Evolutionary conservation across 2,329 filamentous ascomycete species (phyloP).

Genomic region (Xylaria sp.): DNA sequence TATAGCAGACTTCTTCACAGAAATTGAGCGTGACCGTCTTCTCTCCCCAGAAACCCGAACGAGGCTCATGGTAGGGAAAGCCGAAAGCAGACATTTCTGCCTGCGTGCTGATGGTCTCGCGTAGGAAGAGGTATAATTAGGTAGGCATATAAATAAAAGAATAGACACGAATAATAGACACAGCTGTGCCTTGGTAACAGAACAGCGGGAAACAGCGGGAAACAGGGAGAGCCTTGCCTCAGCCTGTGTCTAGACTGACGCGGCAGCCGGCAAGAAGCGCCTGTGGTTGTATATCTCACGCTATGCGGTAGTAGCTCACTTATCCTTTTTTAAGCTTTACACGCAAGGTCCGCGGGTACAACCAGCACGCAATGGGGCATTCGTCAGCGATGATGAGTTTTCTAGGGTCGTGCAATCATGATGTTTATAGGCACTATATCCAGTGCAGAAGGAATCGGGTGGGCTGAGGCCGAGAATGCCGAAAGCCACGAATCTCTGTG

Average conservation of each 20-base stretch:
- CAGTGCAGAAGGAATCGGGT: constrained; percentile 4
- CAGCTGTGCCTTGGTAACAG: background rate
- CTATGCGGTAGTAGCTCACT: constrained; percentile 1
- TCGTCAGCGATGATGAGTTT: constrained; percentile 16
- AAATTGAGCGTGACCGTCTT: constrained; percentile 81
- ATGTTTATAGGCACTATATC: background rate
- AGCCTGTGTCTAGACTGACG: constrained; percentile 7
- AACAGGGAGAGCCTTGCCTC: constrained; percentile 26
- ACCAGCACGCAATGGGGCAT: background rate
- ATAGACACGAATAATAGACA: constrained; percentile 5
- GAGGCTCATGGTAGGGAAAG: constrained; percentile 50
- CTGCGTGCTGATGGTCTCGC: background rate
- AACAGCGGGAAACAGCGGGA: background rate
- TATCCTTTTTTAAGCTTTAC: background rate
- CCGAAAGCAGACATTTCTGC: constrained; percentile 42
- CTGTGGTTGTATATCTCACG: constrained; percentile 5
- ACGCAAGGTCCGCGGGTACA: constrained; percentile 4
- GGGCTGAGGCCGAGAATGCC: constrained; percentile 26
- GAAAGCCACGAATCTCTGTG: constrained; percentile 20
- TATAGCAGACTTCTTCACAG: constrained; percentile 75
- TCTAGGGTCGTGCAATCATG: background rate
- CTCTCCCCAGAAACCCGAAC: constrained; percentile 72
- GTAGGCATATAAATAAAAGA: background rate
- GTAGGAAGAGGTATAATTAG: background rate
- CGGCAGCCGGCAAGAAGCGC: background rate